Evolutionary conservation across 2,329 filamentous ascomycete species (phyloP), one percentile per base, ranked within the genome.

Genomic region (Sporothrix inflata): DNA sequence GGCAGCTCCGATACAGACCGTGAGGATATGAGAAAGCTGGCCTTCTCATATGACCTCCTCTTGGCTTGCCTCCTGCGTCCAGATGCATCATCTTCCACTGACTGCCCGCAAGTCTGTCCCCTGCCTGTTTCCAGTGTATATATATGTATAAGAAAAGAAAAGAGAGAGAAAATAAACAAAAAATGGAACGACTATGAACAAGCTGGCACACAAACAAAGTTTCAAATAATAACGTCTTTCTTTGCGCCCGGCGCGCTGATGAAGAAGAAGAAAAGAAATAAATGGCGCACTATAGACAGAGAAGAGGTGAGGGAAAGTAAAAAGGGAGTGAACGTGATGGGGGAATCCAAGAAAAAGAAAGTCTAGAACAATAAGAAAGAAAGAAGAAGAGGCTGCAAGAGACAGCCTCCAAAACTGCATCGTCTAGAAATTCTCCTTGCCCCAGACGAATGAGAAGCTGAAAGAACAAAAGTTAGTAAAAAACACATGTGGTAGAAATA

Each of bases 371-470:
- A n/a, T 38, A 55, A 16, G 40, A 66, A 55, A 57, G 45, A 68
- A 57, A 57, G 6, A n/a, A 69, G 49, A 55, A 42, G 51, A 30
- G 51, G 55, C 42, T 11, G 60, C 30, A n/a, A 65, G 38, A 11
- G 24, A 21, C 4, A 12, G 14, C 21, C 8, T 16, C 40, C 27
- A 7, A 42, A 34, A 60, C 30, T 55, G 53, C 42, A 53, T 12
- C n/a, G 72, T 77, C 77, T 87, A 90, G 78, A 90, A 91, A 79
- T 91, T 91, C 82, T 91, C 89, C 79, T 91, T 91, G 78, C 89
- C 89, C 88, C 88, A 91, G 65, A 90, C 87, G 76, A 89, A 91
- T 65, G 86, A 88, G 80, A 90, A 91, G 49, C 88, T 88, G 71
- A 11, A 2, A 16, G 27, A 38, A 34, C 21, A 40, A 40, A 8